Evolutionary conservation across 768 basidiomycete genomes (phyloP), one percentile per base, ranked within the genome.

Genomic region (Leccinum ochraceum): DNA sequence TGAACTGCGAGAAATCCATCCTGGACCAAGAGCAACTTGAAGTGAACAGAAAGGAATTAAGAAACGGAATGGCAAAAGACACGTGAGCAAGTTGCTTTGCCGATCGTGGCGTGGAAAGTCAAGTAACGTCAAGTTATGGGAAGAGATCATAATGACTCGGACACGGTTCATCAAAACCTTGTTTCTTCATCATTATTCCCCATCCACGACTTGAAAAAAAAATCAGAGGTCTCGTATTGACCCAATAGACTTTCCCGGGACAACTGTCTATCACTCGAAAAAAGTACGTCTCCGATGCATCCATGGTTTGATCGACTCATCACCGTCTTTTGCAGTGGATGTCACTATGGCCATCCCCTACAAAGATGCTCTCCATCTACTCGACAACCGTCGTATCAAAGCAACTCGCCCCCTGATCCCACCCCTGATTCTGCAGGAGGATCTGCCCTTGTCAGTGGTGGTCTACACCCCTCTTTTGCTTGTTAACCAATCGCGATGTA

Each of bases 1-100:
- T 96, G 78, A 98, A 87, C 64, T 84, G 81, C 66, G 94, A 94
- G 73, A 97, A 92, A 76, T 97, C 95, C 95, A 96, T 95, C 67
- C 60, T 71, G 61, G 7, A 36, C 4, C 53, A 57, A 57, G 63
- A 53, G 53, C 7, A 11, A 24, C 24, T 24, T 24, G 24, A 24
- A 58, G 24, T 37, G 55, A 30, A 51, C 13, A 42, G 17, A 52
- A 34, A 42, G 57, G 58, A 58, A 52, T 30, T 3, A 6, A 42
- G 37, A 34, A 39, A 16, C 6, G 3, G 16, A 26, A 14, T 50
- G 14, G 17, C 1, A 14, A 9, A 28, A 49, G 39, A 26, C 62
- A 63, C 65, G 65, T 66, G 65, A 53, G 11, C 13, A 28, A 28
- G 28, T 13, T 28, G 28, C 26, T 53, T 63, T 56, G 24, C 62